A percentile compares a stretch with the other conserved stretches of the same genome.
These are phyloP conservation scores for Zygotorulaspora chibaensis DNA, from an alignment of 805 yeast genomes.

Conservation along the genomic window DNA sequence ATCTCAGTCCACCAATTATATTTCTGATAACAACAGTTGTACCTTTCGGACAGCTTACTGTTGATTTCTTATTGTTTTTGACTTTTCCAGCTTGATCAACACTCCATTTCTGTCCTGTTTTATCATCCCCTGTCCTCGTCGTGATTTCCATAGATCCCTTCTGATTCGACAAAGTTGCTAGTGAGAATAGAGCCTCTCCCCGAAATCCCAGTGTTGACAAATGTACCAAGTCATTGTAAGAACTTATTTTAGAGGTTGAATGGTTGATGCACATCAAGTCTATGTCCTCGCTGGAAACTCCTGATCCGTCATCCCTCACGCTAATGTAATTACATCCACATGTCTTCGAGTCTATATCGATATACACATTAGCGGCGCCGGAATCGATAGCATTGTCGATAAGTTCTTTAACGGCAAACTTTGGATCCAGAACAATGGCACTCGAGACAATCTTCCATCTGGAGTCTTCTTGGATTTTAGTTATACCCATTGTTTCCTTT, in stretches of 20 bases:
- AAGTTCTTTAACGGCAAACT: conserved; percentile 39
- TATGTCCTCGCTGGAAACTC: conserved; percentile 34
- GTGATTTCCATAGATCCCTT: conserved; percentile 31
- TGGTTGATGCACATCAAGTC: conserved; percentile 36
- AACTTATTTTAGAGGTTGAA: conserved; percentile 42
- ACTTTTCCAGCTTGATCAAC: conserved; percentile 32
- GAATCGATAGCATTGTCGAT: conserved; percentile 43
- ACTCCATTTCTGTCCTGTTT: conserved; percentile 37
- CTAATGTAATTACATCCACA: conserved; percentile 35
- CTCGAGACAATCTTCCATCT: conserved; percentile 21
- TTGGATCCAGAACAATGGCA: conserved; percentile 36
- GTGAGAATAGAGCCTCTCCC: conserved; percentile 46
- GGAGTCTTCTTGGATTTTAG: conserved; percentile 12
- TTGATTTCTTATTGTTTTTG: conserved; percentile 13
- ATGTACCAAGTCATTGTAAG: conserved; percentile 29
- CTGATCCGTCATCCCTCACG: conserved; percentile 42
- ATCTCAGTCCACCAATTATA: conserved; percentile 34
- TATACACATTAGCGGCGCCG: conserved; percentile 28
- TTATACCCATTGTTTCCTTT: conserved; percentile 18
- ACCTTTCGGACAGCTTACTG: conserved; percentile 34
- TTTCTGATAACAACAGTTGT: conserved; percentile 36
- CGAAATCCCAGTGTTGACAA: conserved; percentile 43
- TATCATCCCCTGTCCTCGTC: conserved; percentile 33
- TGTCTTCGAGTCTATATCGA: conserved; percentile 39
- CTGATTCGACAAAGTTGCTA: conserved; percentile 30